Evolutionary conservation across 768 basidiomycete species (phyloP), one percentile per base, ranked within the genome.

Genomic region (Myochromella boudieri): DNA sequence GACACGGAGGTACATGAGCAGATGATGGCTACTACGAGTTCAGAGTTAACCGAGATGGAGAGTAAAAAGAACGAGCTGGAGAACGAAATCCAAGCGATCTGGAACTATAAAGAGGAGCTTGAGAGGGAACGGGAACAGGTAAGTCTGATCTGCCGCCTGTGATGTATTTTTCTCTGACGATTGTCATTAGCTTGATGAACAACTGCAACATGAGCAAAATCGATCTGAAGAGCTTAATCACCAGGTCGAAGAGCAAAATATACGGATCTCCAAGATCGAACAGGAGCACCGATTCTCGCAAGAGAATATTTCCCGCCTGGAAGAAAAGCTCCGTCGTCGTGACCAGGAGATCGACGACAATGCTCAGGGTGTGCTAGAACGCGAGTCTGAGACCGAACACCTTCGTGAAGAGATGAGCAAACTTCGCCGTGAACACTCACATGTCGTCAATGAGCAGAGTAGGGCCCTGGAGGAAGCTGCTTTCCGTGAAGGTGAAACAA

Each of bases 121-220:
- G 81, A 84, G 58, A 76, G 71, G 52, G 81, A 84, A 58, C 72
- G 69, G 12, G 72, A 70, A 3, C 70, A 80, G 74, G 82, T 84
- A 57, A 21, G 69, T 58, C 47, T 29, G 11, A 18, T 29, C 20
- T 46, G 4, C 24, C 4, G 18, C 22, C n/a, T 31, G 20, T 21
- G 4, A 25, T 33, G 17, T 44, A 28, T 17, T 20, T 20, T 29
- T 14, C 22, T 48, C 17, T 51, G 25, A 10, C 26, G 29, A 27
- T 22, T 29, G 26, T 21, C 21, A 37, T 46, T 46, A 85, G 83
- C 66, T 82, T n/a, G 70, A 78, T 21, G 68, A 75, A 42, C 73
- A 80, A 46, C 63, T 85, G 10, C 70, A 68, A n/a, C 66, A 70
- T 32, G 77, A 80, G 47, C 77, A 72, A n/a, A 72, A 80, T 25